Evolutionary conservation across 495 filamentous ascomycete species (phyloP).

Genomic region (Choiromyces venosus): DNA sequence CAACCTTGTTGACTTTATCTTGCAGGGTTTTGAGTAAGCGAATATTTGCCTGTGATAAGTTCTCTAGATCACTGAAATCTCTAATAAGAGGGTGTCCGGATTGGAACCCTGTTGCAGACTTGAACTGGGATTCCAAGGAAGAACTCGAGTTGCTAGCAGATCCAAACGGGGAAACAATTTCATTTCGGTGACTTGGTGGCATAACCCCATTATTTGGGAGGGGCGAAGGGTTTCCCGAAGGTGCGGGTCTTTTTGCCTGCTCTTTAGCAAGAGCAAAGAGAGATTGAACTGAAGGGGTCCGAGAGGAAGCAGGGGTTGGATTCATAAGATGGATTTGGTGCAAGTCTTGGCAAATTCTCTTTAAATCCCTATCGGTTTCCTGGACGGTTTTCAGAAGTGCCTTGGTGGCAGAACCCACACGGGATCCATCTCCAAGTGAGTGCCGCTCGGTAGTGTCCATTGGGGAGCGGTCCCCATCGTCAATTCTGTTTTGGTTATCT

Average conservation of each 20-base stretch:
- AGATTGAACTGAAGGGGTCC: not conserved
- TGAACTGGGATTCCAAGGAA: not conserved
- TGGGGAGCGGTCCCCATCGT: constrained; percentile 7
- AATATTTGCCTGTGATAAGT: constrained; percentile 32
- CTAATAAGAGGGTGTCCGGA: constrained; percentile 32
- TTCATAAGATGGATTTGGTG: constrained; percentile 31
- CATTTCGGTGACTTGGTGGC: not conserved
- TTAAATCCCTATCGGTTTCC: constrained; percentile 23
- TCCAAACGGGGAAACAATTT: not conserved
- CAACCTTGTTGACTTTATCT: constrained; percentile 39
- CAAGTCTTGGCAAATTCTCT: constrained; percentile 25
- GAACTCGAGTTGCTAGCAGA: not conserved
- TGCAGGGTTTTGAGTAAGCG: constrained; percentile 34
- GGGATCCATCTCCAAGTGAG: constrained; percentile 1
- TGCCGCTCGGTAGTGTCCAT: constrained; percentile 10
- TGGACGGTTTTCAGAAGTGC: constrained; percentile 20
- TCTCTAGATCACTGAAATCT: constrained; percentile 29
- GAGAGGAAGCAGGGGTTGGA: constrained; percentile 27
- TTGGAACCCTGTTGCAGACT: constrained; percentile 14
- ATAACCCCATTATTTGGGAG: not conserved
- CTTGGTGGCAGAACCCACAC: constrained; percentile 12
- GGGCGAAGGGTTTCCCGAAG: not conserved
- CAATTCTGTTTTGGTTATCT: not conserved
- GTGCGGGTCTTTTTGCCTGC: not conserved
- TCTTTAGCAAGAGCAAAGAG: not conserved